Percentiles rank a stretch among this genome's conserved stretches.
phyloP scores from a whole-genome alignment of 495 filamentous ascomycete genomes.

The Pyrenula aspistea region DNA sequence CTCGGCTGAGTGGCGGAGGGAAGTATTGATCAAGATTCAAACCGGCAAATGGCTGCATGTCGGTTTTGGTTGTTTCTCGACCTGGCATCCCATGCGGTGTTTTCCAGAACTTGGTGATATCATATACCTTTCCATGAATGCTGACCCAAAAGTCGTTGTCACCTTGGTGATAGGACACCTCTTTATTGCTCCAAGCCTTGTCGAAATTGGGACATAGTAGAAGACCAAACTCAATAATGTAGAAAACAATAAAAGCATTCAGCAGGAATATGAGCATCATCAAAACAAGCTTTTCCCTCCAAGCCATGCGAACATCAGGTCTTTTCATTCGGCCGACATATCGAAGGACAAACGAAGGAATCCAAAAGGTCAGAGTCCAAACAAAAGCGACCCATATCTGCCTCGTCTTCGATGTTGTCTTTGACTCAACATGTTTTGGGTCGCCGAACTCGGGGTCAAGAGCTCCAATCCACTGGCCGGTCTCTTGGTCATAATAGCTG shows the following conservation, averaged over 20 bases:
- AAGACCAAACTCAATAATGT: slow-evolving; percentile 76
- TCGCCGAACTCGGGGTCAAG: slow-evolving; percentile 68
- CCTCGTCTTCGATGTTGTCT: slow-evolving; percentile 46
- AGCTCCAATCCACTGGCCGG: slow-evolving; percentile 40
- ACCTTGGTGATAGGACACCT: slow-evolving; percentile 60
- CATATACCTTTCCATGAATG: slow-evolving; percentile 82
- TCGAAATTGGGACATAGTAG: slow-evolving; percentile 83
- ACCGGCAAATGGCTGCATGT: slow-evolving; percentile 70
- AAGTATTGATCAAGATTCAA: slow-evolving; percentile 76
- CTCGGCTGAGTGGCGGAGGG: slow-evolving; percentile 59
- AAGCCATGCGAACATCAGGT: slow-evolving; percentile 92
- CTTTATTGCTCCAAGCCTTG: slow-evolving; percentile 71
- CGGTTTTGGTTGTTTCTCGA: slow-evolving; percentile 43
- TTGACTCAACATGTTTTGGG: slow-evolving; percentile 62
- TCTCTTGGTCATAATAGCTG: slow-evolving; percentile 50
- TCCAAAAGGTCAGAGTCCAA: slow-evolving; percentile 89
- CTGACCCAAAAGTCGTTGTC: slow-evolving; percentile 78
- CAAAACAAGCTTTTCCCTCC: slow-evolving; percentile 88
- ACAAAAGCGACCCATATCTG: slow-evolving; percentile 70
- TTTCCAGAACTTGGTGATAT: slow-evolving; percentile 79
- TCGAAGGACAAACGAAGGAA: slow-evolving; percentile 73
- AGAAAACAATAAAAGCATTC: slow-evolving; percentile 81
- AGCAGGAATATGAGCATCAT: slow-evolving; percentile 68
- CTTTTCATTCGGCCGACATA: slow-evolving; percentile 90
- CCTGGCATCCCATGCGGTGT: slow-evolving; percentile 63